Evolutionary conservation across 441 rosid genomes (phyloP).

Genomic region (Populus hybrid): DNA sequence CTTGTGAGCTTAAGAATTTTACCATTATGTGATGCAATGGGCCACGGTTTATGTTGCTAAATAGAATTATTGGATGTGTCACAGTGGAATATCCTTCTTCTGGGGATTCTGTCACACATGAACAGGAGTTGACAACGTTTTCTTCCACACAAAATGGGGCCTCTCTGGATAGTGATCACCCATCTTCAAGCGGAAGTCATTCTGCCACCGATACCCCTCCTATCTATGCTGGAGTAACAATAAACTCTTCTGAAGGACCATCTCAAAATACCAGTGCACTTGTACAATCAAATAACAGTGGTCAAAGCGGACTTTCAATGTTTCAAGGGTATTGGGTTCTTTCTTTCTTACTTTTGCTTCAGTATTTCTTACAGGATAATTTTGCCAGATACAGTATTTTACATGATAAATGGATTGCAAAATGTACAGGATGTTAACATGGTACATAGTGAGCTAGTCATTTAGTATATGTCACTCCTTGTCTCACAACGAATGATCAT

Average conservation of each 20-base stretch:
- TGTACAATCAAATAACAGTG: conserved; percentile 42
- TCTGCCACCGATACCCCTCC: conserved; percentile 30
- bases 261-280: conserved; percentile 41
- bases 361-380: too few species aligned
- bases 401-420: neutral
- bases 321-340: conserved; percentile 67
- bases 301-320: conserved; percentile 55
- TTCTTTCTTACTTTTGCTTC: neutral
- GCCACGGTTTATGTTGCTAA: neutral
- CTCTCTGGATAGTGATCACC: conserved; percentile 31
- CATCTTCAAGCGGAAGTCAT: conserved; percentile 36
- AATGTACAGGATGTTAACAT: neutral
- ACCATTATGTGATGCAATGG: neutral
- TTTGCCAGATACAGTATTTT: conserved; percentile 15
- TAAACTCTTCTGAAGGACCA: conserved; percentile 35
- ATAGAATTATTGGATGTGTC: conserved; percentile 12
- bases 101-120: conserved; percentile 33
- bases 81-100: conserved; percentile 59
- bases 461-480: neutral
- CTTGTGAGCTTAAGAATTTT: neutral
- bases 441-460: neutral
- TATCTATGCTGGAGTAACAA: conserved; percentile 32
- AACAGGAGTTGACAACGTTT: conserved; percentile 52
- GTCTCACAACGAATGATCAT: neutral
- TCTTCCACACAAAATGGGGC: conserved; percentile 38